These are phyloP conservation scores for Vitis amurensis DNA, from an alignment of 164 flowering plant genomes.

Conservation along the genomic window DNA sequence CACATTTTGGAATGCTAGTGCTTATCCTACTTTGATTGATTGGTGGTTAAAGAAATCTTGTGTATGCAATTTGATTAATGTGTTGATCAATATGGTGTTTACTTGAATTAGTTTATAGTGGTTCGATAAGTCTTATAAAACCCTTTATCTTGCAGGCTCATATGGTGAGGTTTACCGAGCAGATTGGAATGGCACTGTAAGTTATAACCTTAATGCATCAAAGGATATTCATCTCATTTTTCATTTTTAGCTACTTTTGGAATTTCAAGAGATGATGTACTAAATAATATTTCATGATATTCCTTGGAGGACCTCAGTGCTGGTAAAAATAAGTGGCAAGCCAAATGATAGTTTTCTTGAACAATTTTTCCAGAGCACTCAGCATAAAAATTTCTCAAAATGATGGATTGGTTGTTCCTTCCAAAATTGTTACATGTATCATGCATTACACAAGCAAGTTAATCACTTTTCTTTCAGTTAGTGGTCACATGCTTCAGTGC, in stretches of 20 bases:
- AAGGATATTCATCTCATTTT: background rate
- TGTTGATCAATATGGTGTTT: background rate
- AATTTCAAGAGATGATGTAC: background rate
- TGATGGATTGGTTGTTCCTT: background rate
- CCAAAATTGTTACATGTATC: background rate
- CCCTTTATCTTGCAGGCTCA: slow-evolving; percentile 62
- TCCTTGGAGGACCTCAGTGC: slow-evolving; percentile 2
- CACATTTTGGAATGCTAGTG: no score
- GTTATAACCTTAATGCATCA: slow-evolving; percentile 21
- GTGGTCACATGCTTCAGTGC: background rate
- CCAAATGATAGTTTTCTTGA: background rate
- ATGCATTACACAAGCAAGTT: background rate
- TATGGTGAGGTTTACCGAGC: slow-evolving; percentile 96
- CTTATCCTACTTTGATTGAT: no score
- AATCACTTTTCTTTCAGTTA: no score
- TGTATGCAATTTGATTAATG: no score
- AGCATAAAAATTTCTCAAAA: no score
- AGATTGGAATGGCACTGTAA: slow-evolving; percentile 97
- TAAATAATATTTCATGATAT: background rate
- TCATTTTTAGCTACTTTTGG: background rate
- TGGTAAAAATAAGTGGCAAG: background rate
- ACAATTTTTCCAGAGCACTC: no score
- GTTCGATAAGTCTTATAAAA: background rate
- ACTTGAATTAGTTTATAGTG: background rate
- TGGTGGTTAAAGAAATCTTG: no score